Evolutionary conservation across 2,329 filamentous ascomycete genomes (phyloP).

Genomic region (Cercospora citrullina): DNA sequence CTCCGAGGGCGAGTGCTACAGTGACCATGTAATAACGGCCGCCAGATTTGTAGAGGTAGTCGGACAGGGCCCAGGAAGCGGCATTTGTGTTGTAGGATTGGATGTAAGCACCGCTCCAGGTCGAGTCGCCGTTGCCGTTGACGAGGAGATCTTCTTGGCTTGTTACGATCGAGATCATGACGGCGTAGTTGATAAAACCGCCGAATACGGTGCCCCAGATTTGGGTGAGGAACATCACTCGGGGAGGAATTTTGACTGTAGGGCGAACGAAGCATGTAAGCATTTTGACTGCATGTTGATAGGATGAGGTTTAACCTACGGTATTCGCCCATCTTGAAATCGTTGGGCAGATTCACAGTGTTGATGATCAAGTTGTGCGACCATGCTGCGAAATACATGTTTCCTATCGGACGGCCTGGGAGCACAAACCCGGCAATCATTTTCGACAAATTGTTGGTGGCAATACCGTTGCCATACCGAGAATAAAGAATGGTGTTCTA

Average conservation of each 20-base stretch:
- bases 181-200: slow-evolving; percentile 47
- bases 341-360: slow-evolving; percentile 52
- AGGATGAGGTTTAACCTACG: slow-evolving; percentile 38
- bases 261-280: not conserved
- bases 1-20: slow-evolving; percentile 53
- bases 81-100: slow-evolving; percentile 46
- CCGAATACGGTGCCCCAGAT: slow-evolving; percentile 58
- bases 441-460: slow-evolving; percentile 60
- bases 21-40: slow-evolving; percentile 29
- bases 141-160: slow-evolving; percentile 52
- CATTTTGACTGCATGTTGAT: not conserved
- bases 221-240: slow-evolving; percentile 58
- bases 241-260: slow-evolving; percentile 54
- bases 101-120: slow-evolving; percentile 56
- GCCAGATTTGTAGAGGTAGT: slow-evolving; percentile 54
- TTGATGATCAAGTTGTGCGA: slow-evolving; percentile 59
- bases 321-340: slow-evolving; percentile 62
- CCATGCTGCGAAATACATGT: slow-evolving; percentile 62
- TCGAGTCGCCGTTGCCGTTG: slow-evolving; percentile 49
- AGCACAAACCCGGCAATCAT: slow-evolving; percentile 57
- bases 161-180: slow-evolving; percentile 57
- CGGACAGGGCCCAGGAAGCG: slow-evolving; percentile 50
- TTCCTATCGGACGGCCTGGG: slow-evolving; percentile 54
- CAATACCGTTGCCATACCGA: slow-evolving; percentile 56
- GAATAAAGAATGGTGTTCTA: slow-evolving; percentile 46